A percentile compares a stretch with the other conserved stretches of the same genome.
These are phyloP conservation scores for Brassica hybrid DNA, from an alignment of 441 rosid genomes.

Conservation along the genomic window DNA sequence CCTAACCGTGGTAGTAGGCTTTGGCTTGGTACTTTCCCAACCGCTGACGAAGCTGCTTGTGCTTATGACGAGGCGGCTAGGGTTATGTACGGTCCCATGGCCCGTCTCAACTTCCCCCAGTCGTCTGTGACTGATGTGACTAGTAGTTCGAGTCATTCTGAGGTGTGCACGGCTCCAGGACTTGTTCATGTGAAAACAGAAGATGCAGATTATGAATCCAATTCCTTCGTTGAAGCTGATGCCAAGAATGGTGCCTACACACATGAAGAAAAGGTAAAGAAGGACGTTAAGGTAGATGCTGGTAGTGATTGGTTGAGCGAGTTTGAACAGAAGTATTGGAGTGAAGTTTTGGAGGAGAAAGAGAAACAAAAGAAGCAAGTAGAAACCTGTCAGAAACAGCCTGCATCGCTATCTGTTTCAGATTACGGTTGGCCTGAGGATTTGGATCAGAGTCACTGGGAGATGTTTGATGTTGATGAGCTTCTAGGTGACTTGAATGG, in stretches of 20 bases:
- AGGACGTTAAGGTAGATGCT: too few species aligned
- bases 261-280: not conserved
- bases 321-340: constrained; percentile 28
- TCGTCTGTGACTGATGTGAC: too few species aligned
- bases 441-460: constrained; percentile 35
- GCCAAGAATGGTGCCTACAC: not conserved
- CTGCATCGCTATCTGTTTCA: not conserved
- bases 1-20: too few species aligned
- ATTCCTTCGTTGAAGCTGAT: not conserved
- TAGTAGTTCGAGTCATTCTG: too few species aligned
- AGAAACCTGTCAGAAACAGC: not conserved
- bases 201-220: constrained; percentile 44
- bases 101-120: too few species aligned
- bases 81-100: too few species aligned
- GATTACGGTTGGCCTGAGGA: constrained; percentile 39
- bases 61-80: too few species aligned
- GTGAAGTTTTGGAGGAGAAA: not conserved
- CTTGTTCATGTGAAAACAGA: constrained; percentile 21
- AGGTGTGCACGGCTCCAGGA: too few species aligned
- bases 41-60: too few species aligned
- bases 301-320: constrained; percentile 28
- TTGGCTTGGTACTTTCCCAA: too few species aligned
- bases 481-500: constrained; percentile 45
- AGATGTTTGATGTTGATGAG: constrained; percentile 61
- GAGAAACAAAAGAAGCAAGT: constrained; percentile 17